Percentiles rank a stretch among this genome's conserved stretches.
These are phyloP conservation scores for Leucosporidium yakuticum DNA, from an alignment of 768 basidiomycete species.

Conservation along the genomic window DNA sequence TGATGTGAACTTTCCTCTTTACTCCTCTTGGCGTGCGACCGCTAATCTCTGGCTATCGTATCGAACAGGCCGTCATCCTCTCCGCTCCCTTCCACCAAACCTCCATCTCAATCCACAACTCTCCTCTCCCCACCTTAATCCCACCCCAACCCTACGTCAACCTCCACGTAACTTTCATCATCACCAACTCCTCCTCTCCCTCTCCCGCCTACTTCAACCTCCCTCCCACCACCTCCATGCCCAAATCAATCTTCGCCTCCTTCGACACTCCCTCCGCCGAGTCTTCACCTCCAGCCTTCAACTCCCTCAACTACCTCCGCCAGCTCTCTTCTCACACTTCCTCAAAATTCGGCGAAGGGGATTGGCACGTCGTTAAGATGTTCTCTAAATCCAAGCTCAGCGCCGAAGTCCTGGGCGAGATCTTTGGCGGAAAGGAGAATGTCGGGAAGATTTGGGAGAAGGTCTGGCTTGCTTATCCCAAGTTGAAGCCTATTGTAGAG, in stretches of 20 bases:
- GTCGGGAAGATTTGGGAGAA: constrained; percentile 79
- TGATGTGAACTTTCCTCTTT: constrained; percentile 16
- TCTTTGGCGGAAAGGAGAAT: constrained; percentile 55
- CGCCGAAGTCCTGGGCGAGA: constrained; percentile 61
- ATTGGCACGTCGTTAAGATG: constrained; percentile 76
- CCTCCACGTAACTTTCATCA: constrained; percentile 80
- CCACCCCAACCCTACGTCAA: constrained; percentile 69
- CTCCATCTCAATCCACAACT: constrained; percentile 36
- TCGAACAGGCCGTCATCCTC: constrained; percentile 62
- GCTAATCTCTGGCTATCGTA: constrained; percentile 47
- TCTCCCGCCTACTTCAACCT: constrained; percentile 67
- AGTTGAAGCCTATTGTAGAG: constrained; percentile 44
- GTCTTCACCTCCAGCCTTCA: constrained; percentile 57
- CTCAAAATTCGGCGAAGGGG: constrained; percentile 39
- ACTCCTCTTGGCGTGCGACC: too few species aligned
- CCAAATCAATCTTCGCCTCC: constrained; percentile 67
- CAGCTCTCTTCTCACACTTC: not conserved
- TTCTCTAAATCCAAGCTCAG: constrained; percentile 63
- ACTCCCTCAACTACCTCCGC: constrained; percentile 69
- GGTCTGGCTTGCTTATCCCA: constrained; percentile 49
- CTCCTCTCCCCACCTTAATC: constrained; percentile 48
- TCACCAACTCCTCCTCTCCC: constrained; percentile 62
- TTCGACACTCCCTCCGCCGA: constrained; percentile 49
- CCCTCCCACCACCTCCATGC: constrained; percentile 46
- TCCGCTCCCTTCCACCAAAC: constrained; percentile 78